Evolutionary conservation across 208 protist species (phyloP).

Genomic region (Giardia duodenalis): DNA sequence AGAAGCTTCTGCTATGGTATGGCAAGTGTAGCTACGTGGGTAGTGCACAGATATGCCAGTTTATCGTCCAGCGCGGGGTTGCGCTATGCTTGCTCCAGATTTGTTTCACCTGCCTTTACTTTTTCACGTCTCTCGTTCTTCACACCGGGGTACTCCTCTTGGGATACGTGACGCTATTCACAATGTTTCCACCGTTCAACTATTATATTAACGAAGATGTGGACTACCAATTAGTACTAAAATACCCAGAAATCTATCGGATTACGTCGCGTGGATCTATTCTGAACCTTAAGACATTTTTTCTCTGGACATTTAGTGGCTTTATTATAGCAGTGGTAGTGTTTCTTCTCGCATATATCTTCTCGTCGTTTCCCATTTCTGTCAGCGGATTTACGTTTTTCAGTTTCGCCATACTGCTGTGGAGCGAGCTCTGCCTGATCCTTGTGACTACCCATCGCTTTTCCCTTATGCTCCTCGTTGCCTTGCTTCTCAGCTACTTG

Average conservation of each 20-base stretch:
- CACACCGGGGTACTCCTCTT: not conserved
- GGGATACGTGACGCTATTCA: not conserved
- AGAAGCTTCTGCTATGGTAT: slow-evolving; percentile 27
- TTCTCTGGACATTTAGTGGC: too few species aligned
- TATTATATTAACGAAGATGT: slow-evolving; percentile 15
- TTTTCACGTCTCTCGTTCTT: not conserved
- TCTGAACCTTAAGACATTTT: slow-evolving; percentile 18
- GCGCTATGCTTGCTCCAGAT: not conserved
- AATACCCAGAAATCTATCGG: not conserved
- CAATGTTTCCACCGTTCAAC: not conserved
- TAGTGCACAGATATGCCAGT: not conserved
- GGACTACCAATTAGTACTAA: not conserved
- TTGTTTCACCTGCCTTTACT: not conserved
- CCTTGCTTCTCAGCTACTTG: too few species aligned
- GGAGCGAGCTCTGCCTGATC: not conserved
- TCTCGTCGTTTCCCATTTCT: not conserved
- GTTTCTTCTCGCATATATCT: not conserved
- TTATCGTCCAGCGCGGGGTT: not conserved
- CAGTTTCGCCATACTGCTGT: not conserved
- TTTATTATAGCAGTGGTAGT: too few species aligned
- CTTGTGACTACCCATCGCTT: not conserved
- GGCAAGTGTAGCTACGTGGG: slow-evolving; percentile 4
- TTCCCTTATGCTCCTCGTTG: not conserved
- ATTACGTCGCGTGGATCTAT: not conserved
- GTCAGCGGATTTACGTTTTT: not conserved